Conservation (phyloP, 768 basidiomycete genomes). For the Tricholoma bakamatsutake region DNA sequence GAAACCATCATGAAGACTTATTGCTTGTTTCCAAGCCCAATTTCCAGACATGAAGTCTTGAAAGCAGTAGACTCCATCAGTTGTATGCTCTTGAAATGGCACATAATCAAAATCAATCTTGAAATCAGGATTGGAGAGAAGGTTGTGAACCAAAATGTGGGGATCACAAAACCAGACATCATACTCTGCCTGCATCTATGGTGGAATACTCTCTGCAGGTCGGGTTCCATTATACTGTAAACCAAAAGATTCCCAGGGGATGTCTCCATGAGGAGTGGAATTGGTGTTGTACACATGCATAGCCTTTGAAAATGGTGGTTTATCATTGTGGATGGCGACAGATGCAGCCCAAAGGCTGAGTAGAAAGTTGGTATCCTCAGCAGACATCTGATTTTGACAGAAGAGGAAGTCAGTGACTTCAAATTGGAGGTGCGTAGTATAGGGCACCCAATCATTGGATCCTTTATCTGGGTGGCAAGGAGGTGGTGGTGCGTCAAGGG, state of each 20-base stretch:
- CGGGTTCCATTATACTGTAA: neutral
- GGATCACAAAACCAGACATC: constrained; percentile 22
- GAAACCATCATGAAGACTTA: no score
- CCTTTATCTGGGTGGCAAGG: neutral
- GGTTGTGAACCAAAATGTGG: neutral
- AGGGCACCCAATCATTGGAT: constrained; percentile 3
- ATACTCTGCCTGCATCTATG: constrained; percentile 4
- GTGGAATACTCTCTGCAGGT: neutral
- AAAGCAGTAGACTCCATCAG: no score
- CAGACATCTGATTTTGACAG: constrained; percentile 10
- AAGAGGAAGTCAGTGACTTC: constrained; percentile 15
- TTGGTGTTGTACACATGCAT: neutral
- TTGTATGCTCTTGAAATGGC: no score
- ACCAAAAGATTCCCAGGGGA: neutral
- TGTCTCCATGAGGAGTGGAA: neutral
- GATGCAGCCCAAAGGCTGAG: neutral
- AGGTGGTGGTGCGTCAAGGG: neutral
- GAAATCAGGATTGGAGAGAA: neutral
- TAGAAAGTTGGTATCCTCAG: neutral
- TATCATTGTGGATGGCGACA: constrained; percentile 1
- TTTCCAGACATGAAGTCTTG: no score
- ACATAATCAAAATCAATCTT: no score
- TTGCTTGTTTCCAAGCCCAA: no score
- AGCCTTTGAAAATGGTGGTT: neutral
- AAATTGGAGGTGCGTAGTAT: neutral